Percentiles rank a stretch among this genome's conserved stretches.
phyloP scores from a whole-genome alignment of 352 stramenopile genomes.

The Pythium inflatum region DNA sequence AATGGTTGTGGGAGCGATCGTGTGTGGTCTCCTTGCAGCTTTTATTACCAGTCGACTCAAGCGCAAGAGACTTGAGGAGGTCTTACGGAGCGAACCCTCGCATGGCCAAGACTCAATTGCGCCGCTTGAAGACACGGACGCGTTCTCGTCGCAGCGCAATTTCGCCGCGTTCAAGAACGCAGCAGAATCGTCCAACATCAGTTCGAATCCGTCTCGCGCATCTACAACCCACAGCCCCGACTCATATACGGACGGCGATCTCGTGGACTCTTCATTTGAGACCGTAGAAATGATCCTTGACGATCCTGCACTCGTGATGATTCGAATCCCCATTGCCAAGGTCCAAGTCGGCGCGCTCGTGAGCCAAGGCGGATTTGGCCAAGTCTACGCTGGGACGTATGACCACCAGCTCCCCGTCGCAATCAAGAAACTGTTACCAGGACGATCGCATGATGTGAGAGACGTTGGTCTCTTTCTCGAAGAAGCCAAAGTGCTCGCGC shows the following conservation, averaged over 20 bases:
- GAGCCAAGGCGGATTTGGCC: slow-evolving; percentile 48
- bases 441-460: neutral
- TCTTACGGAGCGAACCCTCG: neutral
- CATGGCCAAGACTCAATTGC: neutral
- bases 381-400: slow-evolving; percentile 52
- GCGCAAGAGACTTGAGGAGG: neutral
- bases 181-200: slow-evolving; percentile 17
- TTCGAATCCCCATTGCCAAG: slow-evolving; percentile 8
- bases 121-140: slow-evolving; percentile 7
- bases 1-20: slow-evolving; percentile 7
- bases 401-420: slow-evolving; percentile 40
- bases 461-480: slow-evolving; percentile 2
- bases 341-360: slow-evolving; percentile 42
- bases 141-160: slow-evolving; percentile 1
- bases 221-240: slow-evolving; percentile 16
- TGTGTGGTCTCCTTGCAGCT: slow-evolving; percentile 12
- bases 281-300: slow-evolving; percentile 35
- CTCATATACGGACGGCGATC: no score
- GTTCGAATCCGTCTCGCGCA: slow-evolving; percentile 9
- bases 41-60: slow-evolving; percentile 2
- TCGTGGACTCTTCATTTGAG: neutral
- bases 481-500: slow-evolving; percentile 39
- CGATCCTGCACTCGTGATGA: slow-evolving; percentile 25
- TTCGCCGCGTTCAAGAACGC: slow-evolving; percentile 10
- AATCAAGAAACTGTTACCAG: slow-evolving; percentile 44